These are phyloP conservation scores for Mortierella sp. DNA, from an alignment of 371 early-diverging fungal genomes.

Conservation along the genomic window DNA sequence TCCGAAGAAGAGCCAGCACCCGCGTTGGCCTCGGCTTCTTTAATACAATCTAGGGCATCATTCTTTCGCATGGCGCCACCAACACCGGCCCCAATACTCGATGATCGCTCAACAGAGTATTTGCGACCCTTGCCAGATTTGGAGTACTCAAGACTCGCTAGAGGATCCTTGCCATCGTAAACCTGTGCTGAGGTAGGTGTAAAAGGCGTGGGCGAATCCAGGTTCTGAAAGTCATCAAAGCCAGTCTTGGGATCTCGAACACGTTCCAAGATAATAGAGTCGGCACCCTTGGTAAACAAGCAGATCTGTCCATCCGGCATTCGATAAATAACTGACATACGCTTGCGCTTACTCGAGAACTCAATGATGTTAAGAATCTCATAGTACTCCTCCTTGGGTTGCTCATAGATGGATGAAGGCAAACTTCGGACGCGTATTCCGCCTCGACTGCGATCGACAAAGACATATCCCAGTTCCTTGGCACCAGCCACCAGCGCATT, in stretches of 20 bases:
- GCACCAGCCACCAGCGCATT: constrained; percentile 93
- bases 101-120: constrained; percentile 17
- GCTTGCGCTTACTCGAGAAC: constrained; percentile 77
- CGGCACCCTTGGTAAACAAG: constrained; percentile 86
- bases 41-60: not conserved
- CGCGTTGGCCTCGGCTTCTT: not conserved
- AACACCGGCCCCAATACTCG: constrained; percentile 24
- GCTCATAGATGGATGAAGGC: constrained; percentile 13
- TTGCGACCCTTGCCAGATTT: constrained; percentile 31
- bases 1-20: constrained; percentile 23
- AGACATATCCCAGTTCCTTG: constrained; percentile 83
- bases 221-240: constrained; percentile 25
- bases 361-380: constrained; percentile 74
- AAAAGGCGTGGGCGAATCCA: constrained; percentile 40
- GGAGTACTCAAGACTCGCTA: constrained; percentile 39
- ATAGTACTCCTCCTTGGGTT: constrained; percentile 45
- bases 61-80: constrained; percentile 11
- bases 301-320: constrained; percentile 70
- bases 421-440: constrained; percentile 47
- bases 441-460: constrained; percentile 76
- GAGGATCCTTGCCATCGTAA: constrained; percentile 36
- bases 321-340: constrained; percentile 76
- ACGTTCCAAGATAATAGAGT: constrained; percentile 74
- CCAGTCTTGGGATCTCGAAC: constrained; percentile 51
- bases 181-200: constrained; percentile 32